These are phyloP conservation scores for Entonaema liquescens DNA, from an alignment of 495 filamentous ascomycete species.

Conservation along the genomic window DNA sequence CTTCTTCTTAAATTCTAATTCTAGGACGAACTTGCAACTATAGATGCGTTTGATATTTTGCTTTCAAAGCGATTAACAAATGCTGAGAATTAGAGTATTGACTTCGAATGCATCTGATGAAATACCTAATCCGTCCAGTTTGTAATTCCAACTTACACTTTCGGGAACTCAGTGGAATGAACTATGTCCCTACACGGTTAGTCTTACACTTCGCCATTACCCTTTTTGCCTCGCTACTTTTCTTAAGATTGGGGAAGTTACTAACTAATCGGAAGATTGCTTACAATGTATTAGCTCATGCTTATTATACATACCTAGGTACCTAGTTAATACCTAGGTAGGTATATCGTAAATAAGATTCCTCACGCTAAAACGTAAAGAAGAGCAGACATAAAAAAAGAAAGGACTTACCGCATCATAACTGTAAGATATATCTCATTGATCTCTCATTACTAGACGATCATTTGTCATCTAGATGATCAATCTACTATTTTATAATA, in stretches of 20 bases:
- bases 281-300: constrained; percentile 8
- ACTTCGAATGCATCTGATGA: background rate
- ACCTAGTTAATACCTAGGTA: too few species aligned
- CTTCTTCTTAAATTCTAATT: background rate
- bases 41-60: background rate
- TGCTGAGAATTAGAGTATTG: background rate
- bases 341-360: background rate
- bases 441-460: background rate
- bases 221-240: background rate
- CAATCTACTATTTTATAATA: background rate
- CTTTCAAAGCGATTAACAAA: constrained; percentile 8
- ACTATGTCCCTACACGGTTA: background rate
- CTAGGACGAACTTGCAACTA: background rate
- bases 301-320: background rate
- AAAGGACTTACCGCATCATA: background rate
- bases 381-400: background rate
- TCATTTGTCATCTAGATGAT: constrained; percentile 5
- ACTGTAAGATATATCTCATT: background rate
- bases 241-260: background rate
- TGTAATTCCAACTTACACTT: background rate
- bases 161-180: background rate
- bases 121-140: background rate
- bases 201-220: background rate
- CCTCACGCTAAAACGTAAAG: background rate
- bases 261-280: background rate